These are phyloP conservation scores for Phytophthora sansomeana DNA, from an alignment of 352 stramenopile species.

Conservation along the genomic window DNA sequence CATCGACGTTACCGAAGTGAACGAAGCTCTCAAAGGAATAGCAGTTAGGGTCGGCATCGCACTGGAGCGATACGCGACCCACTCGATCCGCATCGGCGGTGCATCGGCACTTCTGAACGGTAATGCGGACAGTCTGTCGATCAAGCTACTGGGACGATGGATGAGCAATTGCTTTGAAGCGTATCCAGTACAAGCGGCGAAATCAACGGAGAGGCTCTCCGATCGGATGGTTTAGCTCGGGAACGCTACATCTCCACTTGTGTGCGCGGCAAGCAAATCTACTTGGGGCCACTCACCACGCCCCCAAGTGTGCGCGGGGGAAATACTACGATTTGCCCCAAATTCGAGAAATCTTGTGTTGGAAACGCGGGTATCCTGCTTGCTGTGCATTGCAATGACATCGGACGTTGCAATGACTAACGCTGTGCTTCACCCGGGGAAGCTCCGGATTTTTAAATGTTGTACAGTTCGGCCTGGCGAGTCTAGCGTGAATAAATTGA, in stretches of 20 bases:
- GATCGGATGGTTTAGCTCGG: neutral
- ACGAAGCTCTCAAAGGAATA: neutral
- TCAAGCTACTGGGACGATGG: neutral
- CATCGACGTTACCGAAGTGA: neutral
- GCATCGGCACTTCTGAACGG: neutral
- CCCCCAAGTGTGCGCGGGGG: neutral
- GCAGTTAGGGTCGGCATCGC: neutral
- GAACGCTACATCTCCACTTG: neutral
- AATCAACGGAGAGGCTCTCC: neutral
- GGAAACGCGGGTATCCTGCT: too few relatives aligned
- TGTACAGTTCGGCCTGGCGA: too few relatives aligned
- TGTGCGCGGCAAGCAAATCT: neutral
- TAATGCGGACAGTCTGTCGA: neutral
- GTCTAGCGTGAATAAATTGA: too few relatives aligned
- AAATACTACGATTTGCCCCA: neutral
- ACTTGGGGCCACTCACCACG: conserved; percentile 1
- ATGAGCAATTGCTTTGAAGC: conserved; percentile 1
- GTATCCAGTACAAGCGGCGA: conserved; percentile 1
- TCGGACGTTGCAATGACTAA: too few relatives aligned
- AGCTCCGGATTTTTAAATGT: too few relatives aligned
- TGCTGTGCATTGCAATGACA: too few relatives aligned
- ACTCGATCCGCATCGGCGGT: conserved; percentile 1
- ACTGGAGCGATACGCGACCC: neutral
- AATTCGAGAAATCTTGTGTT: too few relatives aligned
- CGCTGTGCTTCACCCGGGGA: too few relatives aligned